Conservation (phyloP, 345 rosid species). For the Aquilaria yunnanensis region DNA sequence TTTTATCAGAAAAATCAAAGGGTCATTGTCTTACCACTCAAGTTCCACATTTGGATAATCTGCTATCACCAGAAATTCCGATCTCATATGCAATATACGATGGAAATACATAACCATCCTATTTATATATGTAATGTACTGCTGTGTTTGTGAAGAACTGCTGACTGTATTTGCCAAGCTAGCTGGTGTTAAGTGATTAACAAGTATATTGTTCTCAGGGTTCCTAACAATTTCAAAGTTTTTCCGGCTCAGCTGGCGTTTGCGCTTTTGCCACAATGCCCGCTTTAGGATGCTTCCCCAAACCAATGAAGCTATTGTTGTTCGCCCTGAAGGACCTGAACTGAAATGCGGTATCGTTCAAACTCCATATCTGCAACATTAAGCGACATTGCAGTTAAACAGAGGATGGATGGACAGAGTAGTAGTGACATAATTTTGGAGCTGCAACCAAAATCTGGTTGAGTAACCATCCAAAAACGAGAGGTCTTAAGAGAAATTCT, state of each 20-base stretch:
- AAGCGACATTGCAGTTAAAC: too few species aligned
- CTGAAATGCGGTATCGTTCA: constrained; percentile 30
- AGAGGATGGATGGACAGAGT: too few species aligned
- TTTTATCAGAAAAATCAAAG: constrained; percentile 36
- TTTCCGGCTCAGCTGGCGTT: constrained; percentile 20
- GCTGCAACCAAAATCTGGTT: too few species aligned
- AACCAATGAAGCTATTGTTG: constrained; percentile 38
- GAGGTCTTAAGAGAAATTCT: too few species aligned
- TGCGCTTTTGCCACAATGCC: constrained; percentile 29
- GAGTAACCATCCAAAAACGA: too few species aligned
- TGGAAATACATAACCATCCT: too few species aligned
- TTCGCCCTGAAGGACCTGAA: constrained; percentile 27
- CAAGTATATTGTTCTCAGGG: constrained; percentile 19
- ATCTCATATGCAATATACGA: constrained; percentile 7
- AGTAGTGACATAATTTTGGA: too few species aligned
- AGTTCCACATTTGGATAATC: constrained; percentile 22
- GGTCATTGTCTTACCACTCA: constrained; percentile 40
- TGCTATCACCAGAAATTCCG: constrained; percentile 40
- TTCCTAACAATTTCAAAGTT: constrained; percentile 40
- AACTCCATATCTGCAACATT: constrained; percentile 40
- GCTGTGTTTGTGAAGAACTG: too few species aligned
- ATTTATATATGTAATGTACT: too few species aligned
- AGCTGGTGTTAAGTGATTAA: background rate
- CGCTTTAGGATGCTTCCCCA: constrained; percentile 23
- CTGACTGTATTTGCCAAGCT: too few species aligned